Base-by-base conservation (phyloP, 495 filamentous ascomycete species). In the Xylaria longipes region DNA sequence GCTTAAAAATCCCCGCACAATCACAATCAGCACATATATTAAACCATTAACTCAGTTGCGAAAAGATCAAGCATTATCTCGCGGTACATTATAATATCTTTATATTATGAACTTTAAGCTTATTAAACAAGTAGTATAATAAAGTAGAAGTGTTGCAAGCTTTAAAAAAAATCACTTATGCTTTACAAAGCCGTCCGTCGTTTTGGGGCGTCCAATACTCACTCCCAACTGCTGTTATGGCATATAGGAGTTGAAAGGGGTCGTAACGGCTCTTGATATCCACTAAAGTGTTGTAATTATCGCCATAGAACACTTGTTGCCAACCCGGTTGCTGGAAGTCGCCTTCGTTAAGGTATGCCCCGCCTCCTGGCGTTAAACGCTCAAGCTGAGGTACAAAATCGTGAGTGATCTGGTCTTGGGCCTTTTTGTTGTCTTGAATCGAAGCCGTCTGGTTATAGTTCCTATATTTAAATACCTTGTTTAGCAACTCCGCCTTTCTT, bases 241-340 rank as follows among this genome's bases (percentile, higher is more conserved):
- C 41, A 20, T 25, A 87, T 62, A 89, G 86, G 3, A 86, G 37
- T 48, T 75, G 71, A 17, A 77, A 75, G 0, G 86, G 85, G 71
- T 89, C 86, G 58, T 80, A 84, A 63, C 79, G 82, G 37, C 79
- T 72, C 80, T 89, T 89, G 41, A 88, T 81, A 11, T 70, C n/a
- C 15, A 77, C 67, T 35, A 88, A 72, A 7, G 65, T 70, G 0
- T 65, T 60, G 64, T 86, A 88, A 37, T 82, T 83, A 1, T 11
- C 54, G 2, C 88, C 87, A 50, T 83, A 89, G n/a, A 77, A 77
- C 14, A 9, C 65, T n/a, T 72, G n/a, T 66, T 79, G 39, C 69
- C 69, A 79, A 25, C 73, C 63, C 20, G 81, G 76, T 71, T 91
- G 82, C 27, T 76, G 76, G 75, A 76, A 82, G 73, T 85, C 81